Conservation (phyloP, 768 basidiomycete genomes). For the Plicaturopsis crispa region DNA sequence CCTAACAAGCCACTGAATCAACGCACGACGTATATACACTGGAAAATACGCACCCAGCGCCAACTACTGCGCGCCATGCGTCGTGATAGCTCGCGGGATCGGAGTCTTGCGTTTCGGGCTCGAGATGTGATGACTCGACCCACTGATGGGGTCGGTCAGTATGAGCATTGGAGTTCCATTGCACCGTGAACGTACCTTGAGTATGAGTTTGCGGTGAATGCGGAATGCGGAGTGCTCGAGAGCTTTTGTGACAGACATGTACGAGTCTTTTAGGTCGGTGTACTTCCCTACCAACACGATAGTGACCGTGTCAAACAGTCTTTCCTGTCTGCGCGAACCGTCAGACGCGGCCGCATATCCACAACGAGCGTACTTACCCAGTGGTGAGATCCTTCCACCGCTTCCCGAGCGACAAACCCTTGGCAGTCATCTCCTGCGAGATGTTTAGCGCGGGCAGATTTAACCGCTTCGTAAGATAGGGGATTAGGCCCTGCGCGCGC, state of each 20-base stretch:
- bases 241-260: slow-evolving; percentile 96
- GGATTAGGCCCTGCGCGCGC: slow-evolving; percentile 85
- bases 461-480: slow-evolving; percentile 78
- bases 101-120: slow-evolving; percentile 69
- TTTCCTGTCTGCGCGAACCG: slow-evolving; percentile 65
- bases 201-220: slow-evolving; percentile 73
- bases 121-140: slow-evolving; percentile 93
- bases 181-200: slow-evolving; percentile 51
- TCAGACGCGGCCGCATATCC: not conserved
- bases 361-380: slow-evolving; percentile 64
- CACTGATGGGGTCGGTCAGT: slow-evolving; percentile 42
- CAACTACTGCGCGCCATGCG: slow-evolving; percentile 89
- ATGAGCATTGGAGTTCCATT: not conserved
- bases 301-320: slow-evolving; percentile 80
- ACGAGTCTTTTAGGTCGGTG: slow-evolving; percentile 93
- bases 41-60: slow-evolving; percentile 58
- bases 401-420: slow-evolving; percentile 57
- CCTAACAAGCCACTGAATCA: no score
- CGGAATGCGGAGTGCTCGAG: slow-evolving; percentile 96
- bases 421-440: slow-evolving; percentile 44
- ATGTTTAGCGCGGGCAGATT: slow-evolving; percentile 55
- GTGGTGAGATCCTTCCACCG: slow-evolving; percentile 82
- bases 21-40: no score
- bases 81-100: slow-evolving; percentile 90
- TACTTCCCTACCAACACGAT: slow-evolving; percentile 97